Percentiles rank a stretch among this genome's conserved stretches.
Conservation (phyloP, 2,329 filamentous ascomycete genomes). For the Calonectria fujianensis region DNA sequence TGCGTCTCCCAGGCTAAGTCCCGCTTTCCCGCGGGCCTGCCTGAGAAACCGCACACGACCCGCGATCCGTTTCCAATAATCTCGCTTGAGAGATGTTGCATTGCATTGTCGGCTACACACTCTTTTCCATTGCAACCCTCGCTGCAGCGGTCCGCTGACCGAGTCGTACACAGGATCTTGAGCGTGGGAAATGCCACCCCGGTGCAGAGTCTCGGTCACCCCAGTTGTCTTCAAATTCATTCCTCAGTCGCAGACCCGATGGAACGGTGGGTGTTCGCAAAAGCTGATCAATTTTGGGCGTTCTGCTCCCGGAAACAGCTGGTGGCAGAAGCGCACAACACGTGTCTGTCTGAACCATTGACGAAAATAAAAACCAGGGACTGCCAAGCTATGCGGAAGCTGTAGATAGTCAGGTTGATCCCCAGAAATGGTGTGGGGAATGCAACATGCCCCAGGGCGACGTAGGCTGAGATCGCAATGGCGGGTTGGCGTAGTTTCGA, state of each 20-base stretch:
- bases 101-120: conserved; percentile 47
- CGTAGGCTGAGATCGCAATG: not conserved
- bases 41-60: conserved; percentile 39
- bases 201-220: conserved; percentile 25
- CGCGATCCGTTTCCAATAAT: conserved; percentile 47
- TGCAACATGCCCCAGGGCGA: not conserved
- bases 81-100: conserved; percentile 53
- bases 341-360: conserved; percentile 35
- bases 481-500: conserved; percentile 5
- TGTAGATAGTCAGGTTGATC: not conserved
- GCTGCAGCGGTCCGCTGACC: conserved; percentile 43
- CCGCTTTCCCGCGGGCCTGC: conserved; percentile 24
- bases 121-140: conserved; percentile 42
- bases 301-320: not conserved
- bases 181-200: conserved; percentile 36
- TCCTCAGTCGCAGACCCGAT: conserved; percentile 11
- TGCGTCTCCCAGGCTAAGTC: conserved; percentile 17
- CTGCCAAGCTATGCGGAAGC: not conserved
- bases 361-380: conserved; percentile 5
- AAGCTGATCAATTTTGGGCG: not conserved
- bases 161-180: conserved; percentile 36
- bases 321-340: conserved; percentile 25
- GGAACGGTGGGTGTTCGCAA: conserved; percentile 2
- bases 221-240: conserved; percentile 33
- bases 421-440: not conserved